Percentiles rank a stretch among this genome's conserved stretches.
phyloP scores from a whole-genome alignment of 2,329 filamentous ascomycete genomes.

The Immersiporthe knoxdaviesiana region DNA sequence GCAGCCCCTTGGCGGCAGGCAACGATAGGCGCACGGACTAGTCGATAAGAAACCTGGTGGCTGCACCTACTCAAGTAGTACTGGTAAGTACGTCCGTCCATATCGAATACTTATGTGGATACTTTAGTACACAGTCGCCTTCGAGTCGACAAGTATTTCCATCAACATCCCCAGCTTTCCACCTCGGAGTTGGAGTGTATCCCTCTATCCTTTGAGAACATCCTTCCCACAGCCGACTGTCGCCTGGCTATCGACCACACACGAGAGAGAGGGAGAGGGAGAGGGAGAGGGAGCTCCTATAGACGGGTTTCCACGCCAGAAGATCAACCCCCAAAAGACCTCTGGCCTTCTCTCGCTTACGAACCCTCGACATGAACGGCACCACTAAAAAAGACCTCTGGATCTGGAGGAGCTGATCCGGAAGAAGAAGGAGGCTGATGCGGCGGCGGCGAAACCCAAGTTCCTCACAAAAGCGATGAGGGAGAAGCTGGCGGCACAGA shows the following conservation, averaged over 20 bases:
- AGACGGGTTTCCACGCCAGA: neutral
- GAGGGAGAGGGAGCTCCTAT: neutral
- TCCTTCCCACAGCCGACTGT: neutral
- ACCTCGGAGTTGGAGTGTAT: neutral
- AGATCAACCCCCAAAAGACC: neutral
- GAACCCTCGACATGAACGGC: constrained; percentile 22
- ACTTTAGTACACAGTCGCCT: neutral
- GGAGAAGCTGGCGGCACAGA: constrained; percentile 78
- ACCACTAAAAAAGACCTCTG: constrained; percentile 53
- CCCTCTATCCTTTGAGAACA: neutral
- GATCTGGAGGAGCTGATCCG: constrained; percentile 85
- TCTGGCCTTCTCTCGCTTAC: neutral
- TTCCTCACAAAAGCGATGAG: constrained; percentile 84
- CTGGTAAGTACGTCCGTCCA: too few relatives aligned
- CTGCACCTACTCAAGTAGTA: neutral
- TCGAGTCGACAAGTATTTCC: neutral
- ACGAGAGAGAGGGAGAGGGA: neutral
- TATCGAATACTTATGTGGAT: too few relatives aligned
- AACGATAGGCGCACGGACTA: constrained; percentile 3
- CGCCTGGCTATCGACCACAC: neutral
- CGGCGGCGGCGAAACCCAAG: constrained; percentile 82
- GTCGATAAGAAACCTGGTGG: constrained; percentile 3
- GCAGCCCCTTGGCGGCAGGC: constrained; percentile 22
- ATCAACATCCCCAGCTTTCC: neutral
- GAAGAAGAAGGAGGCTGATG: constrained; percentile 85